Evolutionary conservation across 2,329 filamentous ascomycete species (phyloP), one percentile per base, ranked within the genome.

Genomic region (Talaromyces piceae): DNA sequence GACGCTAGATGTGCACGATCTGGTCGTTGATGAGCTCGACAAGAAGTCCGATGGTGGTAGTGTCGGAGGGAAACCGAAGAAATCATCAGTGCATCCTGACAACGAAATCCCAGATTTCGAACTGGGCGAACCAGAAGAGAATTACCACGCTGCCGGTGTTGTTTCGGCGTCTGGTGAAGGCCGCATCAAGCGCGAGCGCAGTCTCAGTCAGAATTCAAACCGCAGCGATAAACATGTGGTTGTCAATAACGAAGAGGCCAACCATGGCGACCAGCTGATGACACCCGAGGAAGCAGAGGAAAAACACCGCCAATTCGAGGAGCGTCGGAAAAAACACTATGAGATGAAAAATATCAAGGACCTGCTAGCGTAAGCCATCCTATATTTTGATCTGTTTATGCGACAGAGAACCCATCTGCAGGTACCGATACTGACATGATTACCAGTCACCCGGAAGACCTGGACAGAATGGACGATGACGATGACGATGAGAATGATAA

Each of bases 271-370:
- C 51, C 62, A 57, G 75, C 73, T 65, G 77, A 81, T 70, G 79
- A 81, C 65, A 74, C 83, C 72, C 4, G 67, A 72, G 39, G 89
- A 95, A 68, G 91, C 95, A 67, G 77, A 77, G 56, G 89, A 93
- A 74, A 96, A 97, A 77, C 93, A 98, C 71, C 82, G 80, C 65
- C 83, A 87, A 66, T 98, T 98, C 68, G 91, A 96, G 73, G 78
- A 88, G 73, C 79, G 89, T 76, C 82, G 93, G 64, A 96, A 93
- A 83, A 91, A 84, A 75, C 93, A 98, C 71, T 98, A 98, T 71
- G 93, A 98, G 77, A 98, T 98, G 93, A 89, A 82, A 73, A 87
- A 93, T 64, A 90, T 96, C 53, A 95, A 93, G 63, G 81, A 84
- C 63, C 73, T 97, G 49, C 80, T 98, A 58, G 91, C 89, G 83